These are phyloP conservation scores for Scytalidium lignicola DNA, from an alignment of 2,329 filamentous ascomycete genomes.

Conservation along the genomic window DNA sequence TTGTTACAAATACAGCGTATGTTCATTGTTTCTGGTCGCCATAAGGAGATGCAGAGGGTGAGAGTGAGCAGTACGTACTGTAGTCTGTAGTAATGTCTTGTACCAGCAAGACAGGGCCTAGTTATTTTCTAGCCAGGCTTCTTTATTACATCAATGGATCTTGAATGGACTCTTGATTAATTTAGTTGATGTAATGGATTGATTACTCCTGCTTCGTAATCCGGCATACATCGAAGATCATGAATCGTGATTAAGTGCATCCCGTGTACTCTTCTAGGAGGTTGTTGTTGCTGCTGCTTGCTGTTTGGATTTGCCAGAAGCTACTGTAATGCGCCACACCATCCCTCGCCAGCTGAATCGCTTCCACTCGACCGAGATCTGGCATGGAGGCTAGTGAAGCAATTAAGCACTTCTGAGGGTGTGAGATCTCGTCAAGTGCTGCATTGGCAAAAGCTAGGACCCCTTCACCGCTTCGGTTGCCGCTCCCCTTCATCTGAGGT, in stretches of 20 bases:
- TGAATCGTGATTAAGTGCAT: not conserved
- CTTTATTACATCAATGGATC: no score
- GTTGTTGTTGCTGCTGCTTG: no score
- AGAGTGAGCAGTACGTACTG: no score
- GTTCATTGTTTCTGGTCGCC: no score
- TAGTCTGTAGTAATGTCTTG: no score
- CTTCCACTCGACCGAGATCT: not conserved
- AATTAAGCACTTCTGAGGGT: not conserved
- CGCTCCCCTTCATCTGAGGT: no score
- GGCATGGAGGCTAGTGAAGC: not conserved
- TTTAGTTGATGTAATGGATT: not conserved
- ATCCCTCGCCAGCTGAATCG: not conserved
- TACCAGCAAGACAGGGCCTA: no score
- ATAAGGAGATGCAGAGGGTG: no score
- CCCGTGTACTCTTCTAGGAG: not conserved
- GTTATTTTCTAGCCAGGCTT: no score
- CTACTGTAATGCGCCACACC: not conserved
- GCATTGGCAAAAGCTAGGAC: not conserved
- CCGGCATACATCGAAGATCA: not conserved
- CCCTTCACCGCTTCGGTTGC: not conserved
- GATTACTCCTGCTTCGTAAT: not conserved
- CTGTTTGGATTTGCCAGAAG: no score
- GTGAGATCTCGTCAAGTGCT: not conserved
- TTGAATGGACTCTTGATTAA: no score
- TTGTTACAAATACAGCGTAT: no score